Conservation (phyloP, 2,329 filamentous ascomycete species). For the Paraphaeosphaeria sporulosa region DNA sequence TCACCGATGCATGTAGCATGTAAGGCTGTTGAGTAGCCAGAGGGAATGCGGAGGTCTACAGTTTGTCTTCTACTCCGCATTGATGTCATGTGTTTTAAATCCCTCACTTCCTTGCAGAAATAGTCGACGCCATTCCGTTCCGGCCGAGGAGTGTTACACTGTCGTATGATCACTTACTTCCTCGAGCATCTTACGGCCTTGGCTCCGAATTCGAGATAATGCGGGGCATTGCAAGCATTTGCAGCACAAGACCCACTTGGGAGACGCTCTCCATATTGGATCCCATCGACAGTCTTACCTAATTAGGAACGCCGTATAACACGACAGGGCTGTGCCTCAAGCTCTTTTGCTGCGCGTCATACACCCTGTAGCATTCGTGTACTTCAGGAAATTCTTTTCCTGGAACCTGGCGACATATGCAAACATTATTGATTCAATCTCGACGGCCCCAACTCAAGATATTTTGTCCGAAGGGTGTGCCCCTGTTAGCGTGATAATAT, state of each 20-base stretch:
- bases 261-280: constrained; percentile 11
- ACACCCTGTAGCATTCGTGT: neutral
- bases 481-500: too few species aligned
- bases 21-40: neutral
- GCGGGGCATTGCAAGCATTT: constrained; percentile 17
- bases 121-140: neutral
- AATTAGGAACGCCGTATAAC: neutral
- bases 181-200: constrained; percentile 12
- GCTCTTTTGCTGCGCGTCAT: constrained; percentile 4
- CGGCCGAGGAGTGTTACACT: neutral
- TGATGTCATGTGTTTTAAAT: constrained; percentile 3
- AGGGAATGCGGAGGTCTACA: neutral
- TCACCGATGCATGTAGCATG: neutral
- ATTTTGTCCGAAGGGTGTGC: neutral
- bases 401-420: neutral
- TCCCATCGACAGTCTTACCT: neutral
- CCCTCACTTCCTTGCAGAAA: constrained; percentile 8
- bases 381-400: neutral
- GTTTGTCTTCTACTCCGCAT: neutral
- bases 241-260: constrained; percentile 4
- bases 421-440: neutral
- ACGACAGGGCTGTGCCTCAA: constrained; percentile 6
- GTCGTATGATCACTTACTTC: constrained; percentile 17
- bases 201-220: constrained; percentile 15
- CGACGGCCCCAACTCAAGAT: neutral